These are phyloP conservation scores for Rheum nobile DNA, from an alignment of 148 eudicot species.

Conservation along the genomic window DNA sequence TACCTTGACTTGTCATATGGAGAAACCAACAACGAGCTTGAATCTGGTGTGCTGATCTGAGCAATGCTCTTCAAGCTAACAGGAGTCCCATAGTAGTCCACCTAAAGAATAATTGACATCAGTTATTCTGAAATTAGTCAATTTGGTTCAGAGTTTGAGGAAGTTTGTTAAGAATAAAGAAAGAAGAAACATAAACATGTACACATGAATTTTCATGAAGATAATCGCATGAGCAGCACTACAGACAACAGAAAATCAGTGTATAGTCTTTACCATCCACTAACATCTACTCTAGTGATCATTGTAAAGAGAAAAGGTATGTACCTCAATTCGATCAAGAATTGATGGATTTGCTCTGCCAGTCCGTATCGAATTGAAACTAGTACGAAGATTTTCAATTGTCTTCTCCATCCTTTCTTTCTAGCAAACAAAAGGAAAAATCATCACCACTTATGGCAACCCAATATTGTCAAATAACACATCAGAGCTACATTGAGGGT, in stretches of 20 bases:
- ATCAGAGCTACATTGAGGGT: background rate
- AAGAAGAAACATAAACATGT: background rate
- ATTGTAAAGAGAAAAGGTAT: background rate
- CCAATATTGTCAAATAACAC: background rate
- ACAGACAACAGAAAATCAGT: background rate
- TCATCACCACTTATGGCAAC: background rate
- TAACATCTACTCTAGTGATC: background rate
- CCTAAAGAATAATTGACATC: conserved; percentile 28
- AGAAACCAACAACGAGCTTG: conserved; percentile 68
- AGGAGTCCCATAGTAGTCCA: conserved; percentile 94
- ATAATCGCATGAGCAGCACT: no score
- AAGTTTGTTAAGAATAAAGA: background rate
- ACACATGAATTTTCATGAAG: background rate
- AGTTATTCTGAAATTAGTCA: background rate
- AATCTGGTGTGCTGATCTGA: conserved; percentile 83
- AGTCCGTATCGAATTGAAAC: conserved; percentile 77
- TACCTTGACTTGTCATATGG: conserved; percentile 99
- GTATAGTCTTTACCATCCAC: background rate
- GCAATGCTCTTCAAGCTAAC: conserved; percentile 88
- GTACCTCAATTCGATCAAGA: conserved; percentile 83
- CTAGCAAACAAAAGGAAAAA: conserved; percentile 21
- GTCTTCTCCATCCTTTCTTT: conserved; percentile 98
- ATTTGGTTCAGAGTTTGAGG: background rate
- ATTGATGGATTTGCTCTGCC: conserved; percentile 79
- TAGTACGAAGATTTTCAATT: conserved; percentile 54